phyloP scores from a whole-genome alignment of 352 stramenopile species.

The Phytophthora podocarpi region DNA sequence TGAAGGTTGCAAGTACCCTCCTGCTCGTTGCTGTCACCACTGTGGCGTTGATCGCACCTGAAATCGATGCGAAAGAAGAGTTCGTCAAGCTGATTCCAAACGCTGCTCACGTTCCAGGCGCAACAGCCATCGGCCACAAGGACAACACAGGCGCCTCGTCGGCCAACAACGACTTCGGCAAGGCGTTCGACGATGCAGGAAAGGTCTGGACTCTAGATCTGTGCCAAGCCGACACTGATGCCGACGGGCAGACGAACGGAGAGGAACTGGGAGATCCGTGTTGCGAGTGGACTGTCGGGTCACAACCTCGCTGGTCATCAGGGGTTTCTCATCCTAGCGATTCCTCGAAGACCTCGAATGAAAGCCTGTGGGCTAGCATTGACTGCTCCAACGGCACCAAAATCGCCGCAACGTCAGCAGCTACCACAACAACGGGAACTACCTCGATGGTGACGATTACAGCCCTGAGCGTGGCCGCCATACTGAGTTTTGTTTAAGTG shows the following conservation, averaged over 20 bases:
- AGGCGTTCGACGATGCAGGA: conserved; percentile 12
- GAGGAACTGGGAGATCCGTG: conserved; percentile 66
- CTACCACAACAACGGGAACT: conserved; percentile 1
- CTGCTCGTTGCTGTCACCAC: background rate
- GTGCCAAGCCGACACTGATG: conserved; percentile 44
- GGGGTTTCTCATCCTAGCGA: conserved; percentile 40
- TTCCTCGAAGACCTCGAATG: conserved; percentile 26
- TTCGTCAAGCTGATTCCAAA: conserved; percentile 37
- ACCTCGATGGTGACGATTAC: background rate
- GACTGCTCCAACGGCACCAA: conserved; percentile 28
- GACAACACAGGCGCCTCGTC: conserved; percentile 17
- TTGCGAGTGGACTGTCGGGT: conserved; percentile 29
- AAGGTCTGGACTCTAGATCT: conserved; percentile 22
- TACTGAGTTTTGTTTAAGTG: conserved; percentile 17
- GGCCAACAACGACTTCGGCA: conserved; percentile 18
- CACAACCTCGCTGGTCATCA: conserved; percentile 13
- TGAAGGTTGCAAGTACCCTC: background rate
- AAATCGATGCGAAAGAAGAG: background rate
- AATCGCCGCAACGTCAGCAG: conserved; percentile 17
- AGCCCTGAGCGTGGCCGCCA: background rate
- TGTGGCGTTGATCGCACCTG: background rate
- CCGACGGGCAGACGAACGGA: conserved; percentile 61
- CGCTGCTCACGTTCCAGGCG: conserved; percentile 36
- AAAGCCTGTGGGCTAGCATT: conserved; percentile 31
- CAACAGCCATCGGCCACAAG: conserved; percentile 39